A percentile compares a stretch with the other conserved stretches of the same genome.
Evolutionary conservation across 73 alveolate species (phyloP).

Genomic region (Breviolum minutum): DNA sequence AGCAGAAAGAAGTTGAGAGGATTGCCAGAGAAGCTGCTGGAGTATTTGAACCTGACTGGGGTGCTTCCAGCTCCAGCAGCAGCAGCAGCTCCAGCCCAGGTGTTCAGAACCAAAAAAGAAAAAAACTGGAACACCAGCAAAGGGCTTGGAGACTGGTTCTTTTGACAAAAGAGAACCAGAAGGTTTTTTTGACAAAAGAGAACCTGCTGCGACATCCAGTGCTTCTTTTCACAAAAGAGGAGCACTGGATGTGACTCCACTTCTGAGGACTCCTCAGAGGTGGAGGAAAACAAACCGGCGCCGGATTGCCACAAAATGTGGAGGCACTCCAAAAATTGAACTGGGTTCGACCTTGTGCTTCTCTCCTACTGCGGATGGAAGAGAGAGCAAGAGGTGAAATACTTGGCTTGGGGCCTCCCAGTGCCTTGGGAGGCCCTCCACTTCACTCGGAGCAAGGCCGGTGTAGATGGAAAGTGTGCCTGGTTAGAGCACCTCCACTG

Average conservation of each 20-base stretch:
- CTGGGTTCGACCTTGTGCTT: background rate
- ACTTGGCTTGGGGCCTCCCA: background rate
- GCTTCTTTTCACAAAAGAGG: no score
- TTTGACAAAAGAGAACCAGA: background rate
- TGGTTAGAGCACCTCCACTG: background rate
- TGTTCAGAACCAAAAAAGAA: no score
- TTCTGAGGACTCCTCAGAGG: background rate
- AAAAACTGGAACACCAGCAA: no score
- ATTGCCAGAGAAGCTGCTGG: no score
- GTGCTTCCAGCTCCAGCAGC: no score
- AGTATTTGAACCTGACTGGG: no score
- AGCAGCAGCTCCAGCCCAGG: no score
- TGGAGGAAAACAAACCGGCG: background rate
- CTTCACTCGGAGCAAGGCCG: background rate
- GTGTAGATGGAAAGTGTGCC: background rate
- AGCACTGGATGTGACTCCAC: background rate
- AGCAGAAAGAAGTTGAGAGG: no score
- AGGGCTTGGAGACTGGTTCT: no score
- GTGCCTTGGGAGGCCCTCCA: background rate
- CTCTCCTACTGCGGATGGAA: background rate
- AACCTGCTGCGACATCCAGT: no score
- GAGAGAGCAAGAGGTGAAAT: background rate
- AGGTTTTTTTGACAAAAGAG: background rate
- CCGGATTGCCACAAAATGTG: background rate
- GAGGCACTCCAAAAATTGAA: background rate